Percentiles rank a stretch among this genome's conserved stretches.
Evolutionary conservation across 345 rosid genomes (phyloP).

Genomic region (Citrus medica): DNA sequence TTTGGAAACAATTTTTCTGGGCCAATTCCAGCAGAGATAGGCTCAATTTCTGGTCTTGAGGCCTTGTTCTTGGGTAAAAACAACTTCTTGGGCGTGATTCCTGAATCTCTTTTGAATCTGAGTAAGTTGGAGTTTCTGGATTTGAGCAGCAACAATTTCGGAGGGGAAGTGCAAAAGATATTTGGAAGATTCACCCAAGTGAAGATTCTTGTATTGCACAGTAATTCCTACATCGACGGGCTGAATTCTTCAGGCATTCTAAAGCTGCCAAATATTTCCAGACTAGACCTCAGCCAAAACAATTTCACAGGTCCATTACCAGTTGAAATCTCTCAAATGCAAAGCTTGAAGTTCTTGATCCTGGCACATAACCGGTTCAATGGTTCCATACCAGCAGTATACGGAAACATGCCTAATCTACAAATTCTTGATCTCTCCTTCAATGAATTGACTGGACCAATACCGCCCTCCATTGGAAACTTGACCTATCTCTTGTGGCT

Average conservation of each 20-base stretch:
- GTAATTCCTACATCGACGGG: constrained; percentile 62
- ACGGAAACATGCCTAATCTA: constrained; percentile 50
- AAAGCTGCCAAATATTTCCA: constrained; percentile 38
- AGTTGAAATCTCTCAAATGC: constrained; percentile 47
- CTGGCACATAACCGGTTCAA: constrained; percentile 64
- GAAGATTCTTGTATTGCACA: constrained; percentile 56
- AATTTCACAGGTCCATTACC: constrained; percentile 71
- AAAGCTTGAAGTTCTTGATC: constrained; percentile 56
- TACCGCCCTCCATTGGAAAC: constrained; percentile 67
- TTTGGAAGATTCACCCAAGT: constrained; percentile 68
- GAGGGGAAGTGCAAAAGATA: constrained; percentile 60
- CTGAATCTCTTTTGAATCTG: constrained; percentile 61
- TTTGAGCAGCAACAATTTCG: constrained; percentile 64
- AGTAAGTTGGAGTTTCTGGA: constrained; percentile 57
- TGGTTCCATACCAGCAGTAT: constrained; percentile 66
- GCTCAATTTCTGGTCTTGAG: constrained; percentile 53
- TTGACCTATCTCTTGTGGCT: constrained; percentile 78
- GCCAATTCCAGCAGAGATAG: constrained; percentile 58
- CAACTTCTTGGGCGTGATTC: constrained; percentile 47
- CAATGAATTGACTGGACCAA: constrained; percentile 59
- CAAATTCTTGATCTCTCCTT: constrained; percentile 91
- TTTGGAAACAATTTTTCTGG: constrained; percentile 70
- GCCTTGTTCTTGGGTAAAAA: constrained; percentile 73
- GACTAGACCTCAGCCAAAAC: constrained; percentile 81
- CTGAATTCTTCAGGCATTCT: constrained; percentile 67